Base-by-base conservation (phyloP, 306 rosid species). In the Vicia villosa region DNA sequence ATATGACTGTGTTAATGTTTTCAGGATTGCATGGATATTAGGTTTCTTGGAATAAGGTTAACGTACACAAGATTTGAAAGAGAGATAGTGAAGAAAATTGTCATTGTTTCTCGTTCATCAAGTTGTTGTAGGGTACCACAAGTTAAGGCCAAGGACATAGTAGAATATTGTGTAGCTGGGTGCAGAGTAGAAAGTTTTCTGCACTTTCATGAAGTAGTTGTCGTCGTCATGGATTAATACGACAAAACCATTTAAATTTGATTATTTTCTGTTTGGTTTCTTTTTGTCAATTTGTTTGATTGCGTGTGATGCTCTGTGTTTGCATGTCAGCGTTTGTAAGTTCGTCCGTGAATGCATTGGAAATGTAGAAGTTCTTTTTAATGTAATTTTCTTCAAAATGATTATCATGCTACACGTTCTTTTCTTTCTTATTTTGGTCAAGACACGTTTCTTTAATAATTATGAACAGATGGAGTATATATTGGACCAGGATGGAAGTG, bases 261-360 rank as follows among this genome's bases (percentile, higher is more conserved):
- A 24, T 56, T 56, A 5, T 13, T 66, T 30, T 50, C 28, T 64
- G 61, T 17, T 30, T 45, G 49, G 3, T 38, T 63, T 34, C 28
- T 32, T 0, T 69, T 74, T 82, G 77, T 77, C 71, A 34, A 22
- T 74, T 62, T 55, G 62, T 28, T 51, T 30, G 15, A 36, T 36
- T 77, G 54, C 46, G 65, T 36, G 28, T 57, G 69, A 64, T n/a
- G 46, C 16, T 57, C 49, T 58, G 38, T 47, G 68, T 67, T 81
- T 69, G 85, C 70, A 51, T 55, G 77, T 51, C 75, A 74, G 79
- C 28, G 24, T 26, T 12, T 63, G 47, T 59, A 66, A 62, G 68
- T 11, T 0, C 34, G 22, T 83, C 83, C 83, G 86, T 82, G 86
- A 82, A 43, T 66, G 56, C 66, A 2, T 74, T 64, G 77, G 58